phyloP scores from a whole-genome alignment of 345 rosid species.

The Brassica carinata region DNA sequence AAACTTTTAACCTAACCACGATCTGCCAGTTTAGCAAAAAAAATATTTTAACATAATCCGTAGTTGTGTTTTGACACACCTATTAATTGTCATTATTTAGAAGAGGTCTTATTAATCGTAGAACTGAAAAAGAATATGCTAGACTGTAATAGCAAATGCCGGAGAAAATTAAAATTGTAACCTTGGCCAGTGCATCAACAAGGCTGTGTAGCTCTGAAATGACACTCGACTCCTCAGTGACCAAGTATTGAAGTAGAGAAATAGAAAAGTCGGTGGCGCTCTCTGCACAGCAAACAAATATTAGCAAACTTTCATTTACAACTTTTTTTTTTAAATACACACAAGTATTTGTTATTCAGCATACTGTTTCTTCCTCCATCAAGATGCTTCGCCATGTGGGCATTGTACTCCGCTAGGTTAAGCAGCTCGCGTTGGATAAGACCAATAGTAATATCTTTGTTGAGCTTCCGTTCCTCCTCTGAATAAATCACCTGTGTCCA shows the following conservation, averaged over 20 bases:
- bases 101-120: neutral
- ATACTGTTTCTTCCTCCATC: constrained; percentile 97
- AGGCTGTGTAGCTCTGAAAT: constrained; percentile 91
- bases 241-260: constrained; percentile 82
- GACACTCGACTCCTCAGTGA: constrained; percentile 80
- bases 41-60: neutral
- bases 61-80: neutral
- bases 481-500: constrained; percentile 79
- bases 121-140: constrained; percentile 6
- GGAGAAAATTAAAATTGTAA: constrained; percentile 25
- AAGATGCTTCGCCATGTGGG: constrained; percentile 88
- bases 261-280: constrained; percentile 81
- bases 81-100: neutral
- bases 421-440: constrained; percentile 84
- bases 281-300: constrained; percentile 55
- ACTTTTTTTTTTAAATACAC: neutral
- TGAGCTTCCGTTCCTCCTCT: constrained; percentile 91
- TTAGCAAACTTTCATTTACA: neutral
- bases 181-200: constrained; percentile 95
- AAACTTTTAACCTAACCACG: neutral
- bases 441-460: constrained; percentile 83
- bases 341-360: constrained; percentile 26
- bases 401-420: constrained; percentile 92
- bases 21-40: constrained; percentile 12
- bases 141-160: neutral